Evolutionary conservation across 2,329 filamentous ascomycete genomes (phyloP).

Genomic region (Paraconiothyrium sp.): DNA sequence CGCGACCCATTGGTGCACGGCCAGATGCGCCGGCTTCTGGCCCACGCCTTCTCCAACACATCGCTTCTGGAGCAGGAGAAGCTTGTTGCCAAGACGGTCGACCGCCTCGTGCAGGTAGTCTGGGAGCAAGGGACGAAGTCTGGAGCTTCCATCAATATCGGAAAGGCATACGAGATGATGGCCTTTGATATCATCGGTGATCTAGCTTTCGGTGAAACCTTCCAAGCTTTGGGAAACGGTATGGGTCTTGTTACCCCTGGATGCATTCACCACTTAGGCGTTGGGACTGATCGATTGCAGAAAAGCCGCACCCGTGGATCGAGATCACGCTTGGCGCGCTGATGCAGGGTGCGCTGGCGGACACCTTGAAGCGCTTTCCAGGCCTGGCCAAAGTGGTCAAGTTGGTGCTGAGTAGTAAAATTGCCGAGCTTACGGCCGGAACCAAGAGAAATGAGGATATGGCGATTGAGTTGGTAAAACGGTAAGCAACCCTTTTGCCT

Average conservation of each 20-base stretch:
- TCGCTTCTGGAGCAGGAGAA: too few relatives aligned
- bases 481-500: too few relatives aligned
- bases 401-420: conserved; percentile 10
- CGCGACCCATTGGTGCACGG: too few relatives aligned
- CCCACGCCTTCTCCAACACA: too few relatives aligned
- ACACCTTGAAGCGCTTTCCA: conserved; percentile 31
- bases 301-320: conserved; percentile 44
- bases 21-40: too few relatives aligned
- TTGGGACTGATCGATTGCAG: neutral
- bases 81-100: too few relatives aligned
- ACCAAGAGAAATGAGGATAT: conserved; percentile 3
- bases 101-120: too few relatives aligned
- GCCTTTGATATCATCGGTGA: conserved; percentile 49
- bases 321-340: conserved; percentile 31
- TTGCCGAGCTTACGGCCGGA: neutral
- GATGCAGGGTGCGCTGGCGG: conserved; percentile 24
- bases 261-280: too few relatives aligned
- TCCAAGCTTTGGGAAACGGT: conserved; percentile 22
- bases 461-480: conserved; percentile 3
- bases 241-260: neutral
- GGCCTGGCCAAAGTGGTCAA: conserved; percentile 23
- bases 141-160: conserved; percentile 11
- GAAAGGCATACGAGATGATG: conserved; percentile 23
- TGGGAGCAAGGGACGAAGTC: too few relatives aligned
- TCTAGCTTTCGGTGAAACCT: conserved; percentile 62